phyloP scores from a whole-genome alignment of 2,329 filamentous ascomycete genomes.

The Diaporthe aspalathi region DNA sequence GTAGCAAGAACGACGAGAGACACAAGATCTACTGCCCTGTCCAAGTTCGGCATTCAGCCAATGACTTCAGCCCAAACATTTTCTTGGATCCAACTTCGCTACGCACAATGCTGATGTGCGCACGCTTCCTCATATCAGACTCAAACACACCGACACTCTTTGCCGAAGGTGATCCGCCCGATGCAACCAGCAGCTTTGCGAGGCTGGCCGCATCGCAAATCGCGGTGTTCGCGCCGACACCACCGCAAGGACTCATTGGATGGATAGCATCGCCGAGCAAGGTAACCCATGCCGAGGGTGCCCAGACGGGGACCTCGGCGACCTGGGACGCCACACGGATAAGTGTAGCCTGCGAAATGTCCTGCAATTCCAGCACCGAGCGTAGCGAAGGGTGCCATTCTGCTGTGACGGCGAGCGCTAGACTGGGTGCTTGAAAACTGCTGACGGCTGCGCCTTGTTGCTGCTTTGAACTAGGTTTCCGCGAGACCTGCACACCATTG shows the following conservation, averaged over 20 bases:
- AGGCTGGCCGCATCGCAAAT: constrained; percentile 11
- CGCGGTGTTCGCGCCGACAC: constrained; percentile 6
- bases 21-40: no score
- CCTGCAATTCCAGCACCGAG: neutral
- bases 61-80: constrained; percentile 1
- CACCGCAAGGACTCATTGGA: constrained; percentile 6
- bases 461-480: neutral
- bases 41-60: neutral
- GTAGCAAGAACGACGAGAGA: no score
- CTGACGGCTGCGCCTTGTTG: neutral
- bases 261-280: constrained; percentile 4
- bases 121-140: neutral
- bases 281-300: neutral
- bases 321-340: constrained; percentile 9
- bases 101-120: constrained; percentile 1
- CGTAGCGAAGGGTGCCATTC: constrained; percentile 8
- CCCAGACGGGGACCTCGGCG: neutral
- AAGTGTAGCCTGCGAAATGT: neutral
- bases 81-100: constrained; percentile 2
- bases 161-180: neutral
- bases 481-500: neutral
- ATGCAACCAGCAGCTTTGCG: neutral
- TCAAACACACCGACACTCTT: neutral
- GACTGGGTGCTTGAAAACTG: neutral
- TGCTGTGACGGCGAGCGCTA: neutral